These are phyloP conservation scores for Pythium periplocum DNA, from an alignment of 352 stramenopile species.

Conservation along the genomic window DNA sequence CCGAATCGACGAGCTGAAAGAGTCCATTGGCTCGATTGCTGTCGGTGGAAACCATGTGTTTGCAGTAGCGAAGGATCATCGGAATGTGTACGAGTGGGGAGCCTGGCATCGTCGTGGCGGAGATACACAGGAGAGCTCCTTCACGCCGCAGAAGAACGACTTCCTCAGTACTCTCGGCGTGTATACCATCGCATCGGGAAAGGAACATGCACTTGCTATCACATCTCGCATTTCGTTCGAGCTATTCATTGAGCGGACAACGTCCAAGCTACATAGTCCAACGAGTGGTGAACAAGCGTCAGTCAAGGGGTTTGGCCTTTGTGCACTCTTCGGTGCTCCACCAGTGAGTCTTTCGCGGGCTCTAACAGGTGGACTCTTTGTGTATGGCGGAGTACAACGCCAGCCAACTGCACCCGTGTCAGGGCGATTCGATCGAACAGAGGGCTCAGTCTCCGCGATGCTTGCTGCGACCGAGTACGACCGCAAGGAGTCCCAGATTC, in stretches of 20 bases:
- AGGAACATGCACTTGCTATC: constrained; percentile 59
- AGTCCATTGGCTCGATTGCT: constrained; percentile 42
- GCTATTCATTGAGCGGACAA: constrained; percentile 15
- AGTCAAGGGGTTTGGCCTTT: constrained; percentile 35
- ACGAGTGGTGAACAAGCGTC: constrained; percentile 1
- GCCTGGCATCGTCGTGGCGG: constrained; percentile 47
- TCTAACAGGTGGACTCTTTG: constrained; percentile 31
- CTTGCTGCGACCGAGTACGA: constrained; percentile 37
- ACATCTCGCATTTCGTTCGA: constrained; percentile 40
- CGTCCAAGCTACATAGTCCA: too few relatives aligned
- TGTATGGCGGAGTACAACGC: constrained; percentile 6
- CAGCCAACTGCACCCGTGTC: not conserved
- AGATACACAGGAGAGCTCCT: constrained; percentile 48
- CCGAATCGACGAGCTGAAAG: constrained; percentile 49
- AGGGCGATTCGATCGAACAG: constrained; percentile 5
- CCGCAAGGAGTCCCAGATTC: constrained; percentile 40
- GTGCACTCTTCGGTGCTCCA: constrained; percentile 44
- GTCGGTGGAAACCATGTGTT: constrained; percentile 72
- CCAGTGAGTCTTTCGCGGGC: constrained; percentile 35
- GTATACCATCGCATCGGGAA: constrained; percentile 42
- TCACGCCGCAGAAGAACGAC: constrained; percentile 37
- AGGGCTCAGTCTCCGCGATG: constrained; percentile 9
- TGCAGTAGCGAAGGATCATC: constrained; percentile 37
- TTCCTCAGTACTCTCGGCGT: constrained; percentile 40
- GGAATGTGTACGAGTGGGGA: constrained; percentile 64